Evolutionary conservation across 352 stramenopile genomes (phyloP), one percentile per base, ranked within the genome.

Genomic region (Phytophthora aleatoria): DNA sequence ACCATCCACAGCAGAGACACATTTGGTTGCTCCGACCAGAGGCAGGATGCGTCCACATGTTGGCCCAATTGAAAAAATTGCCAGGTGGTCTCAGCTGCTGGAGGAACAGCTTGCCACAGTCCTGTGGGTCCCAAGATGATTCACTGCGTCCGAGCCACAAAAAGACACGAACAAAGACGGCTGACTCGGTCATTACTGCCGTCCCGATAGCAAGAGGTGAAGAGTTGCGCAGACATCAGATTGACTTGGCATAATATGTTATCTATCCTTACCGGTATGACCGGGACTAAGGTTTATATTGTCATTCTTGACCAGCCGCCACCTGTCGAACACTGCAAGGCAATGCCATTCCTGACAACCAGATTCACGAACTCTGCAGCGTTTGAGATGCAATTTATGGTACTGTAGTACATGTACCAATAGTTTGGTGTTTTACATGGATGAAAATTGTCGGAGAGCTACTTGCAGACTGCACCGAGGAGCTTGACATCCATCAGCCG

Each of bases 31-130:
- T 31, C 24, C 35, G 42, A 51, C 44, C 20, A 63, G 30, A 63
- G 38, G 30, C 16, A 41, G 11, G 31, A 53, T 41, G 27, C 28
- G 13, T 5, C 57, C 57, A 62, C 50, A 67, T 62, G 61, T 50
- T 65, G 47, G 43, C 30, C 53, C 61, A 54, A 31, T 33, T 60
- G 47, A 59, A 64, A 67, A 70, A 66, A 65, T 45, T 61, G 30
- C 57, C 57, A 67, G 41, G 38, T 50, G 48, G 42, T 54, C 50
- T 66, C 63, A 71, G 63, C 63, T 67, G 63, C 62, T 62, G 36
- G 36, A 52, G 33, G 53, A 64, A 50, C 55, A 60, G 47, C 55
- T 41, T 63, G 51, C 39, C 20, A 7, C 8, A 9, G 15, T 27
- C 35, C 44, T 54, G 44, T 16, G 20, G 27, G 5, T 63, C 15